Base-by-base conservation (phyloP, 2,329 filamentous ascomycete species). In the Fusarium papillatum region DNA sequence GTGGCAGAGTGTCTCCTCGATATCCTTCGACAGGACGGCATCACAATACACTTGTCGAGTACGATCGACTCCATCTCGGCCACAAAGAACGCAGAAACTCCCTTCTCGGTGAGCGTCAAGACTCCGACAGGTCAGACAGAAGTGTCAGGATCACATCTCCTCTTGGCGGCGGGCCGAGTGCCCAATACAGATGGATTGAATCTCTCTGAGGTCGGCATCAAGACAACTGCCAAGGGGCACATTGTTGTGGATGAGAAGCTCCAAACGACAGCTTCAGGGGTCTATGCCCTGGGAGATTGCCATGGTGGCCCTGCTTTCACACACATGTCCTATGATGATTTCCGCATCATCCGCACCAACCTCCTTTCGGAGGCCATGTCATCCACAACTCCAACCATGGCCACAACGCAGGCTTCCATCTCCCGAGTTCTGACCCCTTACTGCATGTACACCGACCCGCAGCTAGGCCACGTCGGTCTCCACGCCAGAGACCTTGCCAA, bases 281-380 rank as follows among this genome's bases (percentile, higher is more conserved):
- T 90, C 24, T 90, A 86, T 74, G 88, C 86, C 1, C 76, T 90
- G 3, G 89, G 89, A 39, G 88, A 90, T 73, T 85, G 87, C 61
- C 88, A 90, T 66, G 88, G 88, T 55, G 85, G 85, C 0, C 87
- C 88, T 9, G 87, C 87, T 17, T 90, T 90, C 78, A 90, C 89
- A 2, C 89, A 90, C 80, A 85, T 90, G 73, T 88, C 87, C 5
- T 90, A 90, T 81, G 88, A 90, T 79, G 88, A 90, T 80, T 89
- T 86, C 78, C 87, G 89, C 67, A 86, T 91, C 78, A 76, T 90
- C 57, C 83, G 85, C 29, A 80, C 83, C 70, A 89, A 88, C 71
- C 76, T 89, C 59, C 75, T 88, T 43, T 77, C 79, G 43, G 70
- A 72, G 7, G 63, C 76, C 26, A 73, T 80, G n/a, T 64, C 75